phyloP scores from a whole-genome alignment of 306 rosid species.

The Citrullus colocynthis region DNA sequence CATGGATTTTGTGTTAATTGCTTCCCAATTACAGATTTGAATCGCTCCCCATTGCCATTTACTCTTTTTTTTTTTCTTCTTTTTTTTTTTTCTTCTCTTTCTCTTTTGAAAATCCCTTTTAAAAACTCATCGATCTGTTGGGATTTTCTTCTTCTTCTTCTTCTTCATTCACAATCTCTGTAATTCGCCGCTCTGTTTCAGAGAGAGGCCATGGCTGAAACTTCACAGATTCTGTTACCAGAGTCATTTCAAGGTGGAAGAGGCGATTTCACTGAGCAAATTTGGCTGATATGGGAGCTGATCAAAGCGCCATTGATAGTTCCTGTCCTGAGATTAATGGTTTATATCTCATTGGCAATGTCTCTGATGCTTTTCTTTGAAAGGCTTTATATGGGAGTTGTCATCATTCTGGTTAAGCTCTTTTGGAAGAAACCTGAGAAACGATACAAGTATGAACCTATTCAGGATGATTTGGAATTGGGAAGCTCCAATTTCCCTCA shows the following conservation, averaged over 20 bases:
- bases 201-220: constrained; percentile 44
- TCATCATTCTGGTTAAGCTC: constrained; percentile 69
- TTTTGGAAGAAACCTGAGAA: constrained; percentile 90
- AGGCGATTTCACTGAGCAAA: constrained; percentile 44
- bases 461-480: constrained; percentile 65
- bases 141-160: not conserved
- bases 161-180: not conserved
- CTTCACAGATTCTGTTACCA: constrained; percentile 39
- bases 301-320: constrained; percentile 86
- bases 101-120: not conserved
- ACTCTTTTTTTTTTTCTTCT: too few species aligned
- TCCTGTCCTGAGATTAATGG: constrained; percentile 49
- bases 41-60: not conserved
- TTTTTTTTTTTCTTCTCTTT: too few species aligned
- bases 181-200: not conserved
- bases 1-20: not conserved
- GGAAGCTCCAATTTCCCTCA: constrained; percentile 74
- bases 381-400: constrained; percentile 86
- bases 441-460: constrained; percentile 47
- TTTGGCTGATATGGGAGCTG: constrained; percentile 66
- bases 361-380: constrained; percentile 87
- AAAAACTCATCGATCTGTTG: not conserved
- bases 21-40: not conserved
- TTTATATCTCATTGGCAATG: constrained; percentile 65
- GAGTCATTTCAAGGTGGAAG: constrained; percentile 44